phyloP scores from a whole-genome alignment of 2,329 filamentous ascomycete genomes.

The Clonostachys byssicola region DNA sequence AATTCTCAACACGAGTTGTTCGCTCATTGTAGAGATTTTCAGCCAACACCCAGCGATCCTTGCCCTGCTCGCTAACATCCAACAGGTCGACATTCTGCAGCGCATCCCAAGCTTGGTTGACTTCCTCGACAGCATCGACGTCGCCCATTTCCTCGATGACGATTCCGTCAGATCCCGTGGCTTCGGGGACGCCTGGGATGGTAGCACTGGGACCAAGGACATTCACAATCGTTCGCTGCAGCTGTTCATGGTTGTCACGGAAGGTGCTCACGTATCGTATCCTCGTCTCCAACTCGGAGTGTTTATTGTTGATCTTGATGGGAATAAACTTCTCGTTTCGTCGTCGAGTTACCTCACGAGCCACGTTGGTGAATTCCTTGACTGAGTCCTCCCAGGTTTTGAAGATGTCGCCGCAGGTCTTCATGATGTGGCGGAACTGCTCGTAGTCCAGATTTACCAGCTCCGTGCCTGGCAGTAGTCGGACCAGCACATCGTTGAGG shows the following conservation, averaged over 20 bases:
- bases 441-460: constrained; percentile 89
- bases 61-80: constrained; percentile 86
- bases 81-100: constrained; percentile 93
- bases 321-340: constrained; percentile 98
- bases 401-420: constrained; percentile 80
- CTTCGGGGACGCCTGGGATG: constrained; percentile 48
- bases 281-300: constrained; percentile 83
- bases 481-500: constrained; percentile 80
- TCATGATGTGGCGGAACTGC: constrained; percentile 85
- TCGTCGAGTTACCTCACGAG: constrained; percentile 87
- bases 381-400: constrained; percentile 90
- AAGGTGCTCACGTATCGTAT: constrained; percentile 94
- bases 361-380: constrained; percentile 97
- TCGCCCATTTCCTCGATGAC: constrained; percentile 94
- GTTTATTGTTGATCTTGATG: constrained; percentile 89
- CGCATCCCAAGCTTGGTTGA: constrained; percentile 89
- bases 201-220: constrained; percentile 78
- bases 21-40: constrained; percentile 97
- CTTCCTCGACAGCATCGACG: constrained; percentile 94
- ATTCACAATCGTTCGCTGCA: constrained; percentile 93
- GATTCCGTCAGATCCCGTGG: constrained; percentile 52
- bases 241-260: constrained; percentile 93
- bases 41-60: constrained; percentile 85
- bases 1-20: constrained; percentile 95
- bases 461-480: constrained; percentile 78